phyloP scores from a whole-genome alignment of 225 moss, liverwort and hornwort species.

The Climacium dendroides region DNA sequence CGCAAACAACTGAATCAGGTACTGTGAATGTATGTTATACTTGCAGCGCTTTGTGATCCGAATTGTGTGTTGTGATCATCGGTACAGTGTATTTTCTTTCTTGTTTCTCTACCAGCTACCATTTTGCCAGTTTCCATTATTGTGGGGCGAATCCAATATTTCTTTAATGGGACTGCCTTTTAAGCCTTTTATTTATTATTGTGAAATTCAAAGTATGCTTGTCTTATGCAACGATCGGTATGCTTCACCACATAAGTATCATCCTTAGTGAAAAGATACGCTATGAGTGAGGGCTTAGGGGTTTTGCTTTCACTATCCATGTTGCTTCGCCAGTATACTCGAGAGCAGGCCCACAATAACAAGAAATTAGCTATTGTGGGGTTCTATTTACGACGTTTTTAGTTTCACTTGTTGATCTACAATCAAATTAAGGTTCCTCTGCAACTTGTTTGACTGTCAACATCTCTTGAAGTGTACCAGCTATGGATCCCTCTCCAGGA shows the following conservation, averaged over 20 bases:
- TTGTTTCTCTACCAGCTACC: background rate
- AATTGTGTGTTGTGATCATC: background rate
- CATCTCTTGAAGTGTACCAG: background rate
- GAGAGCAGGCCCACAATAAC: background rate
- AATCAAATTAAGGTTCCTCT: background rate
- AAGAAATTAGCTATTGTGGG: background rate
- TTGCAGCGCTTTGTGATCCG: background rate
- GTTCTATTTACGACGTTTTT: background rate
- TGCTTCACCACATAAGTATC: background rate
- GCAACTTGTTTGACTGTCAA: background rate
- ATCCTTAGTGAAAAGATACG: background rate
- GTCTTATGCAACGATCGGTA: background rate
- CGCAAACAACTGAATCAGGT: constrained; percentile 61
- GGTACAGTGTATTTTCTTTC: background rate
- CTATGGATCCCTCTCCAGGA: background rate
- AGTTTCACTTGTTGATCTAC: background rate
- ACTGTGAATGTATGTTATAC: background rate
- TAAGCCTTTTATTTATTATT: background rate
- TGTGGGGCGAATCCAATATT: background rate
- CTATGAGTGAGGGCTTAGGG: background rate
- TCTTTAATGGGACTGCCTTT: background rate
- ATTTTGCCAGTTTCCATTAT: background rate
- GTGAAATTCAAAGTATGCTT: background rate
- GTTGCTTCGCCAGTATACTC: background rate
- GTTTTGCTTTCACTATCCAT: background rate